A percentile compares a stretch with the other conserved stretches of the same genome.
These are phyloP conservation scores for Pistacia vera DNA, from an alignment of 345 rosid genomes.

Conservation along the genomic window DNA sequence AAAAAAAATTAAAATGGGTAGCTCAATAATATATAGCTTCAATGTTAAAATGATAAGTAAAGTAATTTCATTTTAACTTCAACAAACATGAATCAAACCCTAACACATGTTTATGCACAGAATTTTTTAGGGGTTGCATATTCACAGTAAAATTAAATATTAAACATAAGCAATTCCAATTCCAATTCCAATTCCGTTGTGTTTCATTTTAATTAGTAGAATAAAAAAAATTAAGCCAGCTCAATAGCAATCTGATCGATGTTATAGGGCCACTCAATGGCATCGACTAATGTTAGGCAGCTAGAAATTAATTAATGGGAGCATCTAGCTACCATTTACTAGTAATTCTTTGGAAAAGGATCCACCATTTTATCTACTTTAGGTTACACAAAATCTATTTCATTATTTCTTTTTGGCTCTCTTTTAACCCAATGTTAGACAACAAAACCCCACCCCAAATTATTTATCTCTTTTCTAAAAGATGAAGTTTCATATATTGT, in stretches of 20 bases:
- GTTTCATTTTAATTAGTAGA: not conserved
- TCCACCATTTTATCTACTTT: slow-evolving; percentile 47
- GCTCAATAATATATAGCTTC: no score
- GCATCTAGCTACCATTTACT: slow-evolving; percentile 29
- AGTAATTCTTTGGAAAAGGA: slow-evolving; percentile 46
- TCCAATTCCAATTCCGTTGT: not conserved
- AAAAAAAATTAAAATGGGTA: no score
- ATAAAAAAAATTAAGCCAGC: not conserved
- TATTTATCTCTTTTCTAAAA: not conserved
- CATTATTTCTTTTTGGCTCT: slow-evolving; percentile 36
- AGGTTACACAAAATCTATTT: slow-evolving; percentile 44
- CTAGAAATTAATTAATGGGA: not conserved
- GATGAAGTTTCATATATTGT: slow-evolving; percentile 50
- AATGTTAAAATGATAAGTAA: no score
- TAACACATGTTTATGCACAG: no score
- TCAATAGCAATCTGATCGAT: slow-evolving; percentile 18
- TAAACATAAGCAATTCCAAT: not conserved
- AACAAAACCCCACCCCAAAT: slow-evolving; percentile 41
- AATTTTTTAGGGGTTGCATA: slow-evolving; percentile 6
- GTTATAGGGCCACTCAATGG: slow-evolving; percentile 16
- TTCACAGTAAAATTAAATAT: not conserved
- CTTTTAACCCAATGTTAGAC: slow-evolving; percentile 39
- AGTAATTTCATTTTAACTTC: no score
- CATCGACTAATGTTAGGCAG: not conserved
- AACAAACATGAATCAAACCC: no score